Evolutionary conservation across 495 filamentous ascomycete genomes (phyloP).

Genomic region (Neurospora sp.): DNA sequence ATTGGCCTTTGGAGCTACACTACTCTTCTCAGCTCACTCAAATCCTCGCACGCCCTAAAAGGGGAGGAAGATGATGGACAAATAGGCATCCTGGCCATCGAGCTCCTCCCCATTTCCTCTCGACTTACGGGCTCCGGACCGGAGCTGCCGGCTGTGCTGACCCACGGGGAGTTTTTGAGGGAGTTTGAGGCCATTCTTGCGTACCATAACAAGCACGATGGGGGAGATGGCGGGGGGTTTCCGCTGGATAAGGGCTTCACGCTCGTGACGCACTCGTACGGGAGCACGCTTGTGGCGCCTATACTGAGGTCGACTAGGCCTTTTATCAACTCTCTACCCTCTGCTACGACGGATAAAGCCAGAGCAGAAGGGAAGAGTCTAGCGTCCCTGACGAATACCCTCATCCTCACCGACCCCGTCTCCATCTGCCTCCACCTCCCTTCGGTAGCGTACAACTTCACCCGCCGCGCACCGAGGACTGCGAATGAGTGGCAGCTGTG

Average conservation of each 20-base stretch:
- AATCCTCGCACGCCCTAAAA: constrained; percentile 11
- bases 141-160: constrained; percentile 23
- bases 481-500: constrained; percentile 58
- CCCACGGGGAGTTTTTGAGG: constrained; percentile 34
- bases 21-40: constrained; percentile 43
- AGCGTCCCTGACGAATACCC: constrained; percentile 30
- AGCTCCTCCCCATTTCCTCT: constrained; percentile 52
- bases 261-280: constrained; percentile 52
- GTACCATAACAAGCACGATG: too few species aligned
- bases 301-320: constrained; percentile 36
- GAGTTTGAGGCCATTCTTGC: constrained; percentile 38
- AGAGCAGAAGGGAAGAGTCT: constrained; percentile 8
- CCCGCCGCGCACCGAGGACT: constrained; percentile 36
- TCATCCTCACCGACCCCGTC: constrained; percentile 57
- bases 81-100: constrained; percentile 54
- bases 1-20: constrained; percentile 56
- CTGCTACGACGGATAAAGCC: neutral
- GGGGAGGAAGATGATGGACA: constrained; percentile 24
- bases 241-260: constrained; percentile 34
- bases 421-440: constrained; percentile 54
- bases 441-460: constrained; percentile 65
- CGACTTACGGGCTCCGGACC: constrained; percentile 36
- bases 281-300: constrained; percentile 51
- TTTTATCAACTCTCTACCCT: neutral
- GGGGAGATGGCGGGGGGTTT: neutral